Conservation (phyloP, 1,284 basidiomycete species). For the Ceratobasidium sp. region DNA sequence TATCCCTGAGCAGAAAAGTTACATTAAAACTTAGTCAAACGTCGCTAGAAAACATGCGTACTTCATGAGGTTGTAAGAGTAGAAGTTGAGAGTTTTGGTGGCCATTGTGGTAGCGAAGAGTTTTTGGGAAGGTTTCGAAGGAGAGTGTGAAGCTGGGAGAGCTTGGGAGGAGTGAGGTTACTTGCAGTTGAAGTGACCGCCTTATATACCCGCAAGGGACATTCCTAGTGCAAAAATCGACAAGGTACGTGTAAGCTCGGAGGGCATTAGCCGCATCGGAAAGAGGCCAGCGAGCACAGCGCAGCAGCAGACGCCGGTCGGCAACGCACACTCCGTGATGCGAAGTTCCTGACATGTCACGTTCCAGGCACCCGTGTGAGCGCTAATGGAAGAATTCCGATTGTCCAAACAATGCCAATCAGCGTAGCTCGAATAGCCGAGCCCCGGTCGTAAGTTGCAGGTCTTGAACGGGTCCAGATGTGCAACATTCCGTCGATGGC, state of each 20-base stretch:
- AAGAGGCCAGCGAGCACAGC: neutral
- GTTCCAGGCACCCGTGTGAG: too few relatives aligned
- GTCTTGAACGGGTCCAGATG: too few relatives aligned
- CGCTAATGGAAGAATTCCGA: too few relatives aligned
- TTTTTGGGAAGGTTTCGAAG: neutral
- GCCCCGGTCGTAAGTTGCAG: too few relatives aligned
- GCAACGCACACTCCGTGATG: too few relatives aligned
- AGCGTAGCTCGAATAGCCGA: too few relatives aligned
- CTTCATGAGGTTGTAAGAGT: slow-evolving; percentile 21
- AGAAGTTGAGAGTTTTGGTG: slow-evolving; percentile 24
- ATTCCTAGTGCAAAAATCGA: too few relatives aligned
- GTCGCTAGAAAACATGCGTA: neutral
- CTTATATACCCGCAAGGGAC: neutral
- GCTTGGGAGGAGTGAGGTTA: neutral
- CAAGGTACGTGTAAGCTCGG: neutral
- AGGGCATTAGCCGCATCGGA: neutral
- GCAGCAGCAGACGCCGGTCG: neutral
- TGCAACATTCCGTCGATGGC: too few relatives aligned
- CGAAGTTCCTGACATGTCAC: neutral
- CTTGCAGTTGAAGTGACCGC: neutral
- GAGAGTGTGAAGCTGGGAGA: neutral
- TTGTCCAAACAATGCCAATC: too few relatives aligned
- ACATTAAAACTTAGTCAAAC: neutral
- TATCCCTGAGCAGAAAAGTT: neutral
- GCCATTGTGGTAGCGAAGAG: neutral